Evolutionary conservation across 1,284 basidiomycete genomes (phyloP), one percentile per base, ranked within the genome.

Genomic region (Microstroma glucosiphilum): DNA sequence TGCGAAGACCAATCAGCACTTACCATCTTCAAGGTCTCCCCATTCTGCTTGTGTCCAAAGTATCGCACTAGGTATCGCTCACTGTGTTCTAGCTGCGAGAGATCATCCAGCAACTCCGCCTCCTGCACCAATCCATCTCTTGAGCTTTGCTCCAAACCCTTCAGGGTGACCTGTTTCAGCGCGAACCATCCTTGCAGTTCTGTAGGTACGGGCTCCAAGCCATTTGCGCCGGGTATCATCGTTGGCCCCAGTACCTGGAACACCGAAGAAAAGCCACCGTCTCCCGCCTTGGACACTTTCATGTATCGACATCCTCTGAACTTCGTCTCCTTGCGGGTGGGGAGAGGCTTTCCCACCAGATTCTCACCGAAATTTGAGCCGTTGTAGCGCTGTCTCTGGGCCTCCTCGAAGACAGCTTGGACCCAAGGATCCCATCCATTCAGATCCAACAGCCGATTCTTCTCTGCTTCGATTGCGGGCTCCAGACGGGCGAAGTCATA

Each of bases 181-280:
- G 77, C 77, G 60, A 77, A 79, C 60, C 67, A 73, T 2, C 67
- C 77, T 57, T 77, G 76, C 56, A 69, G 68, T 41, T 67, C 63
- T 43, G 76, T 73, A 17, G 71, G 69, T 30, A 75, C 66, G 41
- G 69, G 66, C 7, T 67, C 65, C n/a, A 60, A 26, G 41, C 59
- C 60, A 13, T 64, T 62, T 43, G 60, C 61, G 40, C 66, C 61
- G 37, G 69, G 67, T 2, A 69, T 65, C 9, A 69, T 43, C n/a
- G 56, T 54, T 1, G 70, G 77, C 11, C 77, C 77, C 12, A 71
- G 68, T 49, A 79, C 66, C 12, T 71, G 65, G 64, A 73, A 75
- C n/a, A 79, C 77, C 8, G 70, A 71, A 8, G 73, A 75, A 60
- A 79, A 79, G 46, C 77, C 77, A 40, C 77, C 77, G 54, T 75